phyloP scores from a whole-genome alignment of 2,329 filamentous ascomycete species.

The Botryotinia narcissicola region DNA sequence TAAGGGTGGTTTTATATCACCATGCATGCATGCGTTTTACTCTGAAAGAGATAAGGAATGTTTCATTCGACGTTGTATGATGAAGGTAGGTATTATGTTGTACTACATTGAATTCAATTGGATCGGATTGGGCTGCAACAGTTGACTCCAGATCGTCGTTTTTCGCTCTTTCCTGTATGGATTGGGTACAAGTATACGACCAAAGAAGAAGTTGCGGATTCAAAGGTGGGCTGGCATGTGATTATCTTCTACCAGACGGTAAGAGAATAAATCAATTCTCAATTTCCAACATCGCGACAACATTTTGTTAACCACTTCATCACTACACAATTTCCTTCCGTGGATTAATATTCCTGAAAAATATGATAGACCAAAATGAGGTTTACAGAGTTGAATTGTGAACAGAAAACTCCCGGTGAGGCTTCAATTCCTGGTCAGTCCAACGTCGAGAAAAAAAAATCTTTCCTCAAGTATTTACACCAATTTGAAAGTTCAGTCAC shows the following conservation, averaged over 20 bases:
- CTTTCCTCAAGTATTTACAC: background rate
- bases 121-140: background rate
- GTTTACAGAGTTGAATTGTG: background rate
- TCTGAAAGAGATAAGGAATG: background rate
- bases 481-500: background rate
- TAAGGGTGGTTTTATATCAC: background rate
- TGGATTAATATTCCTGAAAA: background rate
- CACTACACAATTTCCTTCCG: background rate
- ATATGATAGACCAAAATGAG: background rate
- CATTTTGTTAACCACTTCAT: background rate
- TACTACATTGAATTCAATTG: background rate
- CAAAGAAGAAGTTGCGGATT: background rate
- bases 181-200: background rate
- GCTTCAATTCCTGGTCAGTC: background rate
- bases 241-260: background rate
- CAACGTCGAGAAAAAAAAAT: background rate
- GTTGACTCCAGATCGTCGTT: too few relatives aligned
- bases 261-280: background rate
- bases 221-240: constrained; percentile 10
- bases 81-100: background rate
- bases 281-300: background rate
- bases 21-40: background rate
- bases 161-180: background rate
- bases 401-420: background rate
- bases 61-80: constrained; percentile 2